A percentile compares a stretch with the other conserved stretches of the same genome.
These are phyloP conservation scores for Backusella tarrabulga DNA, from an alignment of 192 early-diverging fungal species.

Conservation along the genomic window DNA sequence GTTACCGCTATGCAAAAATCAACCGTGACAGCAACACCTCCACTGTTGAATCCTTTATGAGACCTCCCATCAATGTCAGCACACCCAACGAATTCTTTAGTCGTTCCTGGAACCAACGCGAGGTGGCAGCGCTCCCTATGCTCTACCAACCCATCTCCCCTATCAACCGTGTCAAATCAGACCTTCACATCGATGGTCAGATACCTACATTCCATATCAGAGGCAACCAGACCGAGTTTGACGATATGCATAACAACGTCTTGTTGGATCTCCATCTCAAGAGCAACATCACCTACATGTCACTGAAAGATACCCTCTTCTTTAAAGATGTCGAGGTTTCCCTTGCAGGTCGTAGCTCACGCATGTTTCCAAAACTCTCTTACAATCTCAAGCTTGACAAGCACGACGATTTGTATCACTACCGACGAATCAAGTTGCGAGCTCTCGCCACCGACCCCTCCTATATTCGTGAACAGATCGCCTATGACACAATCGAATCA, in stretches of 20 bases:
- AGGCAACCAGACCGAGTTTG: background rate
- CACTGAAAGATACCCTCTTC: background rate
- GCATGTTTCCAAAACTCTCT: slow-evolving; percentile 13
- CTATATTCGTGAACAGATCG: slow-evolving; percentile 23
- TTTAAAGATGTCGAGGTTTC: background rate
- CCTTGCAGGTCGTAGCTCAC: slow-evolving; percentile 12
- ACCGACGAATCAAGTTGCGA: slow-evolving; percentile 16
- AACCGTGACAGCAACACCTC: background rate
- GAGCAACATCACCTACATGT: background rate
- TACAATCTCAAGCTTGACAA: slow-evolving; percentile 24
- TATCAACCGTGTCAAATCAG: background rate
- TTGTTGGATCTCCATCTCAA: background rate
- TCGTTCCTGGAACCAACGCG: slow-evolving; percentile 11
- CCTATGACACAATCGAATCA: slow-evolving; percentile 10
- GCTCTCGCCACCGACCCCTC: slow-evolving; percentile 10
- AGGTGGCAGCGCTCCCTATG: background rate
- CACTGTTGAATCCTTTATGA: background rate
- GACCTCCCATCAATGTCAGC: background rate
- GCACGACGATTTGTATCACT: background rate
- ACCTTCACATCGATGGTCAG: background rate
- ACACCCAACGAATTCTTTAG: slow-evolving; percentile 11
- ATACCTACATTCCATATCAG: background rate
- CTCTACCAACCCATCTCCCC: background rate
- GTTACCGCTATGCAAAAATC: background rate
- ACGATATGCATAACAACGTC: background rate